phyloP scores from a whole-genome alignment of 108 stramenopile species.

The Nitzschia inconspicua region DNA sequence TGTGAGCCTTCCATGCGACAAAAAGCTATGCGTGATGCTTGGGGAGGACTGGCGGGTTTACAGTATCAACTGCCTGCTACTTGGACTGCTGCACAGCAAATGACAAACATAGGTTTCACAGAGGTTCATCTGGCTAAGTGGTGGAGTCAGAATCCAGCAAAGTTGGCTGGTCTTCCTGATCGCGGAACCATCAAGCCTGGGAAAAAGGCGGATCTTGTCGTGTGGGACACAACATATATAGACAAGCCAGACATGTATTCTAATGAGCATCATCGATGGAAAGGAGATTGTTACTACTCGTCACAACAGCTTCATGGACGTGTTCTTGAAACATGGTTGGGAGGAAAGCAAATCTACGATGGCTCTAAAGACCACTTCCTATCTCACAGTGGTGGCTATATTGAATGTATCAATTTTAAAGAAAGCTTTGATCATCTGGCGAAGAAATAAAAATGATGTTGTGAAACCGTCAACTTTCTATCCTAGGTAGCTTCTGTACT shows the following conservation, averaged over 20 bases:
- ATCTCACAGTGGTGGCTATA: neutral
- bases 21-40: constrained; percentile 18
- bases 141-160: constrained; percentile 34
- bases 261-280: constrained; percentile 34
- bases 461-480: neutral
- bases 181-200: constrained; percentile 23
- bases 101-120: constrained; percentile 5
- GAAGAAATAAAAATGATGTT: too few relatives aligned
- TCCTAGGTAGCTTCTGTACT: neutral
- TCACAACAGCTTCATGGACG: constrained; percentile 13
- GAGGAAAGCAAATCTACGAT: constrained; percentile 25
- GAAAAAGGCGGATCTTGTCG: constrained; percentile 26
- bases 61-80: constrained; percentile 41
- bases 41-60: constrained; percentile 43
- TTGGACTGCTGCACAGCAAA: constrained; percentile 12
- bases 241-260: constrained; percentile 12
- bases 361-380: constrained; percentile 14
- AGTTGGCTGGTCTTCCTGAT: constrained; percentile 19
- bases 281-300: constrained; percentile 13
- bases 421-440: too few relatives aligned
- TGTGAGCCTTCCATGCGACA: constrained; percentile 32
- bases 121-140: constrained; percentile 18
- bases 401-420: too few relatives aligned
- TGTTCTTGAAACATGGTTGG: constrained; percentile 25
- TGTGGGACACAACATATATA: constrained; percentile 19